Evolutionary conservation across 257 asterid species (phyloP).

Genomic region (Echium plantagineum): DNA sequence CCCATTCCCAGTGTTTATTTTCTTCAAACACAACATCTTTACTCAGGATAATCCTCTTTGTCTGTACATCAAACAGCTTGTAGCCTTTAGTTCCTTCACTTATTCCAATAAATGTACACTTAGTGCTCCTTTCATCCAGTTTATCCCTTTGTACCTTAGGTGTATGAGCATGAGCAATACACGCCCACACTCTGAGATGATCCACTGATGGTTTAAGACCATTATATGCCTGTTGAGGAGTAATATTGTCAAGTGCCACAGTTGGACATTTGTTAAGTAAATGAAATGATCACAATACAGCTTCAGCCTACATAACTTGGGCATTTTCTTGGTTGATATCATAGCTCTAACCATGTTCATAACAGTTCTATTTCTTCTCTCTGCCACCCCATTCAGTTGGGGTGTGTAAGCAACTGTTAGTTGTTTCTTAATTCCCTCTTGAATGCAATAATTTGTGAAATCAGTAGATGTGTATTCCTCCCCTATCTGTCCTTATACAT

Average conservation of each 20-base stretch:
- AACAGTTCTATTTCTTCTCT: not conserved
- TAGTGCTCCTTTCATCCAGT: not conserved
- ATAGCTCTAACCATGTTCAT: not conserved
- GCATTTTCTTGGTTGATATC: not conserved
- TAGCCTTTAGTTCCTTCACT: constrained; percentile 1
- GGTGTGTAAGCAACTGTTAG: not conserved
- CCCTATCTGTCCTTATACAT: not conserved
- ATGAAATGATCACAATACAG: not conserved
- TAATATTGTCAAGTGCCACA: not conserved
- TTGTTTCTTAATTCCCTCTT: not conserved
- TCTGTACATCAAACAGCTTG: not conserved
- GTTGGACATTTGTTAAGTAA: not conserved
- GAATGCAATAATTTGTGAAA: not conserved
- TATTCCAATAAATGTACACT: not conserved
- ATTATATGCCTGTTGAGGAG: constrained; percentile 3
- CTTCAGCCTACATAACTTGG: not conserved
- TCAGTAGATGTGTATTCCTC: not conserved
- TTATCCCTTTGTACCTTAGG: not conserved
- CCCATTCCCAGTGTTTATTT: not conserved
- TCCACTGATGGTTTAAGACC: not conserved
- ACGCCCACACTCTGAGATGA: not conserved
- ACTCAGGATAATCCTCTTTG: not conserved
- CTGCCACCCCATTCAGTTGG: not conserved
- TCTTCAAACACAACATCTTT: not conserved
- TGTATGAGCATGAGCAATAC: not conserved